These are phyloP conservation scores for Cucumis hystrix DNA, from an alignment of 306 rosid species.

Conservation along the genomic window DNA sequence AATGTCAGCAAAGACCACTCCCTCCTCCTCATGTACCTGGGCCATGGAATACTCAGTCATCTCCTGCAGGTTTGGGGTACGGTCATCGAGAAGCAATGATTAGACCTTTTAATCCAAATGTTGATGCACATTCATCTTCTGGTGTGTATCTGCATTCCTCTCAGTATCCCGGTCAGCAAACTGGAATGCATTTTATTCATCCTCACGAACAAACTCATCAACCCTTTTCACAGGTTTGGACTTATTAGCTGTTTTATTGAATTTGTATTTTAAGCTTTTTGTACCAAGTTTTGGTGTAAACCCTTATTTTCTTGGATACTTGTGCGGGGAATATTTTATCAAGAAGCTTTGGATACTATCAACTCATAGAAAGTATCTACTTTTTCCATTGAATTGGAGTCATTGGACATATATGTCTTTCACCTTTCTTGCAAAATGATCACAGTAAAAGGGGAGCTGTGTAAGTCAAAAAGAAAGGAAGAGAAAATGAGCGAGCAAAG, in stretches of 20 bases:
- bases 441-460: not conserved
- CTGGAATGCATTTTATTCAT: slow-evolving; percentile 75
- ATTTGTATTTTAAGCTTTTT: not conserved
- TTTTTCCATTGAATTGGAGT: not conserved
- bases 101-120: slow-evolving; percentile 58
- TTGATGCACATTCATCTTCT: slow-evolving; percentile 65
- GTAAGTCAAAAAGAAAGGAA: not conserved
- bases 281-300: not conserved
- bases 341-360: not conserved
- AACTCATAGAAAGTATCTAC: not conserved
- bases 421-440: not conserved
- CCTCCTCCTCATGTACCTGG: slow-evolving; percentile 73
- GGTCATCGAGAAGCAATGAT: slow-evolving; percentile 77
- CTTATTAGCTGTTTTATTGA: not conserved
- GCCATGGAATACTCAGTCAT: slow-evolving; percentile 55
- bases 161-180: slow-evolving; percentile 76
- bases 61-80: slow-evolving; percentile 71
- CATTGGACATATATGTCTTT: not conserved
- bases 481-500: not conserved
- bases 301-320: not conserved
- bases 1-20: slow-evolving; percentile 59
- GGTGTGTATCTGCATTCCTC: slow-evolving; percentile 75
- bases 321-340: not conserved
- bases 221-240: slow-evolving; percentile 68
- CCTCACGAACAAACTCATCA: slow-evolving; percentile 76